Base-by-base conservation (phyloP, 345 rosid genomes). In the Linum lewisii region DNA sequence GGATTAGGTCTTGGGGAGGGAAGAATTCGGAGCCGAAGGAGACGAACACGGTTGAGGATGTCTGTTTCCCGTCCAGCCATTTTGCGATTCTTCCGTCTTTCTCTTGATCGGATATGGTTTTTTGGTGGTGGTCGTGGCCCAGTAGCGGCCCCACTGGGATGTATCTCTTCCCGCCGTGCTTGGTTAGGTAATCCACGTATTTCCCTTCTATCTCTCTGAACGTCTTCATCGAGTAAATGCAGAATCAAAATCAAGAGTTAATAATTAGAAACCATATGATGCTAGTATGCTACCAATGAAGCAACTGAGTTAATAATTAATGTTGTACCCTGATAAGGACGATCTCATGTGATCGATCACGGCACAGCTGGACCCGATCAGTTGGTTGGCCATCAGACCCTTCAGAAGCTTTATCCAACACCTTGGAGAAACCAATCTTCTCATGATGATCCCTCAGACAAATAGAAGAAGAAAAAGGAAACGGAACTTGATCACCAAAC, bases 11-110 rank as follows among this genome's bases (percentile, higher is more conserved):
- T 51, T 37, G 57, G 15, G 71, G 54, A 20, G 66, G 68, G 64
- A 68, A 78, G 21, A 61, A 71, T 58, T 78, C 82, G 0, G 66
- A 73, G 21, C 80, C 78, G 9, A 66, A 80, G 0, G 82, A 77
- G 32, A 64, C 75, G 34, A 75, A 71, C 24, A 75, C 56, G 0
- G 70, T 60, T 6, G 78, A 77, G 2, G 50, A 38, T 51, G 5
- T 16, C 11, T 38, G 51, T 42, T 71, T 77, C 56, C 58, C 21
- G 55, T 54, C 29, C n/a, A 78, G 73, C 80, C 78, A 81, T 47
- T 66, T 26, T 26, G 32, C 62, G 9, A 47, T 44, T n/a, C 50
- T 63, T 14, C 49, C 57, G 6, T 56, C 15, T 42, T 60, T 49
- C 23, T 54, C 19, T n/a, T 21, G 49, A 16, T 44, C n/a, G n/a